Evolutionary conservation across 805 yeast species (phyloP).

Genomic region (Ogataea ramenticola): DNA sequence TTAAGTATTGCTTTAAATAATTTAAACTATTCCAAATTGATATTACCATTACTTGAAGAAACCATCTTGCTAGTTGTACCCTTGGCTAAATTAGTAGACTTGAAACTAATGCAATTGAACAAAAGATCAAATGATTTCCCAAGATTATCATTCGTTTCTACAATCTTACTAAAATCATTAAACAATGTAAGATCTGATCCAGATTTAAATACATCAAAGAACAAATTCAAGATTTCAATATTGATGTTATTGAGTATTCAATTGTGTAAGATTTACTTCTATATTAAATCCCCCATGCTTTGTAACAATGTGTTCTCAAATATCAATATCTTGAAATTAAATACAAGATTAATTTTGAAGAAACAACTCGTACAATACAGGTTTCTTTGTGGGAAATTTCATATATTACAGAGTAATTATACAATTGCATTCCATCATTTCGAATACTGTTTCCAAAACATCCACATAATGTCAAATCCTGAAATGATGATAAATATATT

Average conservation of each 20-base stretch:
- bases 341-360: slow-evolving; percentile 31
- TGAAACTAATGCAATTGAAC: slow-evolving; percentile 29
- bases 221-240: slow-evolving; percentile 33
- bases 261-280: slow-evolving; percentile 45
- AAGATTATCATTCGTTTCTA: slow-evolving; percentile 39
- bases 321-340: slow-evolving; percentile 43
- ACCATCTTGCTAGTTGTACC: slow-evolving; percentile 35
- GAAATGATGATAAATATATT: slow-evolving; percentile 31
- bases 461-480: slow-evolving; percentile 21
- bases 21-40: slow-evolving; percentile 27
- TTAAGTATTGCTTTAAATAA: slow-evolving; percentile 44
- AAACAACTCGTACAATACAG: slow-evolving; percentile 46
- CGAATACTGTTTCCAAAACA: slow-evolving; percentile 38
- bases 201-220: slow-evolving; percentile 25
- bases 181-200: slow-evolving; percentile 43
- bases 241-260: slow-evolving; percentile 41
- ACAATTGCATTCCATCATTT: slow-evolving; percentile 40
- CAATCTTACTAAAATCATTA: slow-evolving; percentile 39
- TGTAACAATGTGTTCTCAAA: slow-evolving; percentile 59
- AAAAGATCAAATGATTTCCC: slow-evolving; percentile 29
- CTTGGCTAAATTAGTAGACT: slow-evolving; percentile 35
- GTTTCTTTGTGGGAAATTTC: slow-evolving; percentile 45
- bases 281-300: slow-evolving; percentile 45
- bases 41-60: slow-evolving; percentile 31
- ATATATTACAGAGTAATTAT: slow-evolving; percentile 44